Conservation (phyloP, 2,329 filamentous ascomycete species). For the Sporothrix brasiliensis region DNA sequence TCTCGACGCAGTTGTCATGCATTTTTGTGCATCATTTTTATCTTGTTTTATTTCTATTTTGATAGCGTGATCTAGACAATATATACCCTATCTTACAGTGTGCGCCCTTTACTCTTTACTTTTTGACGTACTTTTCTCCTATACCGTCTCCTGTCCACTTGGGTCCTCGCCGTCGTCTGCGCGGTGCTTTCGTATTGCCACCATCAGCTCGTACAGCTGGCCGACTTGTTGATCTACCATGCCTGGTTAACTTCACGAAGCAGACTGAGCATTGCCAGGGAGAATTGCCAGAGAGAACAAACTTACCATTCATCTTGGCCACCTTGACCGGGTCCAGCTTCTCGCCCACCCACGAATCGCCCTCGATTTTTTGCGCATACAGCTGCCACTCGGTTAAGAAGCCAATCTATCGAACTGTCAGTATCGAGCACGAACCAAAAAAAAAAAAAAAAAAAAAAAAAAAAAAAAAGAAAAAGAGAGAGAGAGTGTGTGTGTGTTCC, state of each 20-base stretch:
- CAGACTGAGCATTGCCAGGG: neutral
- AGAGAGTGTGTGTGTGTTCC: too few relatives aligned
- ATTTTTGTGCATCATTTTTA: conserved; percentile 4
- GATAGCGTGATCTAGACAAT: conserved; percentile 1
- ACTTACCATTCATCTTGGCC: conserved; percentile 88
- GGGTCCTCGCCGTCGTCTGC: conserved; percentile 31
- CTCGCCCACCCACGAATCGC: conserved; percentile 79
- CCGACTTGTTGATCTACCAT: conserved; percentile 82
- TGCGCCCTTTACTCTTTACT: neutral
- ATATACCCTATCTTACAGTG: conserved; percentile 24
- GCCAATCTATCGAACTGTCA: conserved; percentile 67
- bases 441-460: too few relatives aligned
- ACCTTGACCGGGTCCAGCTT: conserved; percentile 82
- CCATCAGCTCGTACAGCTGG: conserved; percentile 93
- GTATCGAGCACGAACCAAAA: neutral
- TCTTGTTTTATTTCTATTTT: neutral
- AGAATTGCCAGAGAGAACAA: conserved; percentile 38
- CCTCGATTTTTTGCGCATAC: conserved; percentile 90
- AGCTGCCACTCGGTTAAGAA: conserved; percentile 96
- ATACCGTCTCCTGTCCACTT: conserved; percentile 15
- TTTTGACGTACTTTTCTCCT: neutral
- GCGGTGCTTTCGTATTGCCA: conserved; percentile 63
- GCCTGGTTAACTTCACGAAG: conserved; percentile 28
- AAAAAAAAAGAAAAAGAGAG: too few relatives aligned
- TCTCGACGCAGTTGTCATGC: too few relatives aligned